A percentile compares a stretch with the other conserved stretches of the same genome.
phyloP scores from a whole-genome alignment of 192 early-diverging fungal species.

The Fimicolochytrium jonesii region DNA sequence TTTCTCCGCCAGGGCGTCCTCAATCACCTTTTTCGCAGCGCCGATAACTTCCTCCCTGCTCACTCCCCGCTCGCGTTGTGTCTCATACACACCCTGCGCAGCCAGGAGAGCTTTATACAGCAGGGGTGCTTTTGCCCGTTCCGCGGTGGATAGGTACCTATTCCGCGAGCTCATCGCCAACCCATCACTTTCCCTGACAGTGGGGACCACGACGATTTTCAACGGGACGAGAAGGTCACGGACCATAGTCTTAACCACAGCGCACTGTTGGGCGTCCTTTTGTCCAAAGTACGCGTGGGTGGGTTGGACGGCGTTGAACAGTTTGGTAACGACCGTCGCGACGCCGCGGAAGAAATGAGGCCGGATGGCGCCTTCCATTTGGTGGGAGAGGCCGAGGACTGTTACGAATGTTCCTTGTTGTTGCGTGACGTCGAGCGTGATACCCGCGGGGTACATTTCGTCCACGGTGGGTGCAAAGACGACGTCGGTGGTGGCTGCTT shows the following conservation, averaged over 20 bases:
- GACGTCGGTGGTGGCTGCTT: constrained; percentile 34
- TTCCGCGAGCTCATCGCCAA: constrained; percentile 91
- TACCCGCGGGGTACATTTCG: constrained; percentile 94
- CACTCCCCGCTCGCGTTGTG: constrained; percentile 4
- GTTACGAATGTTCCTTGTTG: constrained; percentile 92
- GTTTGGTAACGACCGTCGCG: constrained; percentile 88
- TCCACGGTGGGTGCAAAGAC: constrained; percentile 51
- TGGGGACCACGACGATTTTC: constrained; percentile 66
- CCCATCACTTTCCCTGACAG: constrained; percentile 73
- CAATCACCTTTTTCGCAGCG: constrained; percentile 49
- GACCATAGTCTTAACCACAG: constrained; percentile 68
- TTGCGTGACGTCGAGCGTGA: constrained; percentile 67
- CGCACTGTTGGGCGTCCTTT: constrained; percentile 96
- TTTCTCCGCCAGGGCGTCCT: constrained; percentile 45
- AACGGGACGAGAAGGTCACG: constrained; percentile 80
- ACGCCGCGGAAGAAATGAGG: constrained; percentile 98
- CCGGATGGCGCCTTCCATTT: constrained; percentile 88
- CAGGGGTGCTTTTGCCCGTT: constrained; percentile 65
- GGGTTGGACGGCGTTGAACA: constrained; percentile 87
- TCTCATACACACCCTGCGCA: constrained; percentile 45
- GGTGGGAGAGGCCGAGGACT: constrained; percentile 81
- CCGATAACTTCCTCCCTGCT: constrained; percentile 37
- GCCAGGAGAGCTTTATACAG: constrained; percentile 68
- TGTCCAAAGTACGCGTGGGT: constrained; percentile 88
- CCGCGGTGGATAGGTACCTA: constrained; percentile 68